Conservation (phyloP, 2,329 filamentous ascomycete genomes). For the Venturia nashicola region DNA sequence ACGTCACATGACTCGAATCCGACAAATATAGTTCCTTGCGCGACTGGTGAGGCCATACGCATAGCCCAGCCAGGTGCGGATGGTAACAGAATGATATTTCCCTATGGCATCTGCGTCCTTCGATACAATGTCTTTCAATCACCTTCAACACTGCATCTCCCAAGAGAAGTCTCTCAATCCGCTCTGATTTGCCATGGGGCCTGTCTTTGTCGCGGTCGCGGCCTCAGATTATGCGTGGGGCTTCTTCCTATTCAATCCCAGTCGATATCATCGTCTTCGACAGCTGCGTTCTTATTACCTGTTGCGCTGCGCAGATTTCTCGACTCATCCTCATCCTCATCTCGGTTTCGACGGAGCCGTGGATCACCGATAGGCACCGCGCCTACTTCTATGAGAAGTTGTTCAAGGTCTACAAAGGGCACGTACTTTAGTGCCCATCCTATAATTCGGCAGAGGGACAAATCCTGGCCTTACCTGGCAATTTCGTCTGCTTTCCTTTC, state of each 20-base stretch:
- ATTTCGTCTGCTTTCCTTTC: conserved; percentile 56
- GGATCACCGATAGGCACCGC: conserved; percentile 69
- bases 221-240: not conserved
- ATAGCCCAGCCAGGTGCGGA: not conserved
- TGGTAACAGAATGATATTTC: not conserved
- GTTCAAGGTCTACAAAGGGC: conserved; percentile 51
- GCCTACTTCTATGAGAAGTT: conserved; percentile 68
- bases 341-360: conserved; percentile 54
- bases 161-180: not conserved
- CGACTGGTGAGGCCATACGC: too few species aligned
- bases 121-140: not conserved
- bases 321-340: conserved; percentile 45
- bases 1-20: too few species aligned
- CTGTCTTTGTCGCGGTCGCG: not conserved
- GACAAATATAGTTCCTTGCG: too few species aligned
- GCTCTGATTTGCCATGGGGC: not conserved
- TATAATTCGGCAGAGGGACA: not conserved
- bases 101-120: not conserved
- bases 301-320: conserved; percentile 35
- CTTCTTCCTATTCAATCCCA: conserved; percentile 40
- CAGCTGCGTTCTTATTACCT: conserved; percentile 23
- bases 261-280: conserved; percentile 38
- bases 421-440: not conserved
- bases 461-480: conserved; percentile 34
- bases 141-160: not conserved